phyloP scores from a whole-genome alignment of 1,284 basidiomycete genomes.

The Tylopilus sp. region DNA sequence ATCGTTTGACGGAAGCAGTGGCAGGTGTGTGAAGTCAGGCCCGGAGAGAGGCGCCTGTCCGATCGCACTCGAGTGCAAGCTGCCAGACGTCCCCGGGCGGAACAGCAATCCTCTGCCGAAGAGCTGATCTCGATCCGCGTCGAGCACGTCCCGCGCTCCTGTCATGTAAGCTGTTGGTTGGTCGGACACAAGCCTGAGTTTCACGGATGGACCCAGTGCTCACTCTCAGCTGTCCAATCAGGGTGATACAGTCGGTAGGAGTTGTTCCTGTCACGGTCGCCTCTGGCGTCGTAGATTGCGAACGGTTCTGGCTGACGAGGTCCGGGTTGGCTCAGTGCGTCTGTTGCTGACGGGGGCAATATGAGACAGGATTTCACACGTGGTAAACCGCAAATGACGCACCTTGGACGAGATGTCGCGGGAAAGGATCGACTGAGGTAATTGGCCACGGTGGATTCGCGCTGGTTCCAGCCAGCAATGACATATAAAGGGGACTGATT shows the following conservation, averaged over 20 bases:
- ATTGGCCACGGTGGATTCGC: not conserved
- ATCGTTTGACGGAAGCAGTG: not conserved
- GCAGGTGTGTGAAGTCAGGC: not conserved
- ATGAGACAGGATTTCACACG: not conserved
- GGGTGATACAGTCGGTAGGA: not conserved
- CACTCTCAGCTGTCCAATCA: slow-evolving; percentile 4
- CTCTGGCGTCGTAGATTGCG: not conserved
- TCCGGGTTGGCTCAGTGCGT: slow-evolving; percentile 6
- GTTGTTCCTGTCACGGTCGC: not conserved
- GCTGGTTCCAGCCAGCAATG: not conserved
- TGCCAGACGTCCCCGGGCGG: not conserved
- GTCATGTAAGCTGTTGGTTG: not conserved
- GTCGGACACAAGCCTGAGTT: not conserved
- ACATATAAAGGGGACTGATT: not conserved
- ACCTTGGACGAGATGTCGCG: not conserved
- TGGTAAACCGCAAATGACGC: not conserved
- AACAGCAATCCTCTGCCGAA: not conserved
- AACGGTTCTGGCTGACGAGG: not conserved
- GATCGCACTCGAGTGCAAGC: not conserved
- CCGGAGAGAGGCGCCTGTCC: not conserved
- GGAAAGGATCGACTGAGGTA: accelerated
- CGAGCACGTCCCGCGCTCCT: not conserved
- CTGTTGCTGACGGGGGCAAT: too few species aligned
- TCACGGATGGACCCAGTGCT: not conserved
- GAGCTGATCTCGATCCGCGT: not conserved